A percentile compares a stretch with the other conserved stretches of the same genome.
phyloP scores from a whole-genome alignment of 2,329 filamentous ascomycete genomes.

The Aspergillus pseudotamarii region DNA sequence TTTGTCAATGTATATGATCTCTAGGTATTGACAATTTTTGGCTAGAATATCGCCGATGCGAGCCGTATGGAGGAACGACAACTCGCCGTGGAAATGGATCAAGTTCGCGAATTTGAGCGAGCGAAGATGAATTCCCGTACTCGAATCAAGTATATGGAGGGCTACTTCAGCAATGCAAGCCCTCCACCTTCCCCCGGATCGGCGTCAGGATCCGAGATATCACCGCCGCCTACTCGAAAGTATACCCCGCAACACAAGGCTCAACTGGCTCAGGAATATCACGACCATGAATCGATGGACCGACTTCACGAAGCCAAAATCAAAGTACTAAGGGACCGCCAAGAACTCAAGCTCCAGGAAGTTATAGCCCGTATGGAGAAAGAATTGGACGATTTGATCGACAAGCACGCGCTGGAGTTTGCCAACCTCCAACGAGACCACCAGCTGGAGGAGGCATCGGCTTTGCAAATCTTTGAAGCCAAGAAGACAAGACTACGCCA shows the following conservation, averaged over 20 bases:
- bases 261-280: slow-evolving; percentile 49
- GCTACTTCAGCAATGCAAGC: slow-evolving; percentile 46
- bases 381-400: slow-evolving; percentile 40
- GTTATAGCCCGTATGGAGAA: slow-evolving; percentile 42
- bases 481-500: slow-evolving; percentile 39
- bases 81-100: slow-evolving; percentile 47
- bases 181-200: slow-evolving; percentile 35
- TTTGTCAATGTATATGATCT: neutral
- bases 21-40: neutral
- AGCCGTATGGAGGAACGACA: slow-evolving; percentile 47
- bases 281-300: slow-evolving; percentile 47
- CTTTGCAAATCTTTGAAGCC: slow-evolving; percentile 34
- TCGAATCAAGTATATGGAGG: slow-evolving; percentile 52
- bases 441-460: slow-evolving; percentile 34
- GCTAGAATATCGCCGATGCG: slow-evolving; percentile 40
- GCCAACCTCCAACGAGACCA: slow-evolving; percentile 39
- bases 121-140: slow-evolving; percentile 47
- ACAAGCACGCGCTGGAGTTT: slow-evolving; percentile 35
- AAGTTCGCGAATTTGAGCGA: slow-evolving; percentile 47
- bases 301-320: slow-evolving; percentile 48
- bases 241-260: slow-evolving; percentile 46
- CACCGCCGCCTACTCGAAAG: slow-evolving; percentile 32
- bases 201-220: slow-evolving; percentile 22
- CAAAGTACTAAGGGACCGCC: slow-evolving; percentile 51
- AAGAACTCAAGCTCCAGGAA: slow-evolving; percentile 45